Base-by-base conservation (phyloP, 495 filamentous ascomycete species). In the Endocarpon pusillum region DNA sequence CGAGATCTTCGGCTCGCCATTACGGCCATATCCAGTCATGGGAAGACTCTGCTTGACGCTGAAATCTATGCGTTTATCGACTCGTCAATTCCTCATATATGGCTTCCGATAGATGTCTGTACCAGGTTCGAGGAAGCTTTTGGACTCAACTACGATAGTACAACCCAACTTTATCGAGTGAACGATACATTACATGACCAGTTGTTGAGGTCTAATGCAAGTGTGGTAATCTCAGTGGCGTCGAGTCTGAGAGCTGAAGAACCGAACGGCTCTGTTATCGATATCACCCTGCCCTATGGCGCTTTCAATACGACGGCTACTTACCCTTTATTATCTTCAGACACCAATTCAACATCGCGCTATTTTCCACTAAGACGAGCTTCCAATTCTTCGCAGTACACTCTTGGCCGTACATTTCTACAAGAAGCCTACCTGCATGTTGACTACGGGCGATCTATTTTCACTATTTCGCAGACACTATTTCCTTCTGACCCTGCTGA, bases 361-460 rank as follows among this genome's bases (percentile, higher is more conserved):
- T 74, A 72, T 38, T 74, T 73, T 35, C 67, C 69, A 1, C 45
- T 74, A 9, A 57, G 57, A 30, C 48, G 61, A 17, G 64, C 61
- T 9, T 47, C 45, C 18, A 63, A 71, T 39, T 48, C 57, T 9
- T 54, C 48, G 0, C 68, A 72, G 38, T 72, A 67, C 44, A 67
- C 61, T 0, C 52, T 74, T 2, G 69, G 69, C 3, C 51, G 68
- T 18, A 57, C 58, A 9, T 73, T 74, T 34, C 45, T 73, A 11
- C 69, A 74, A 45, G 69, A 72, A 55, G 59, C 68, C 38, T 50
- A 50, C 36, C 39, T 50, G 3, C 41, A 23, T 31, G 42, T 48
- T 10, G 47, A 50, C 34, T 50, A 35, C 33, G 42, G 48, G 28
- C 45, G 42, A 15, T 33, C 31, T 12, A 48, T 42, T 19, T 48